phyloP scores from a whole-genome alignment of 1,284 basidiomycete genomes.

The Quambalaria eucalypti region DNA sequence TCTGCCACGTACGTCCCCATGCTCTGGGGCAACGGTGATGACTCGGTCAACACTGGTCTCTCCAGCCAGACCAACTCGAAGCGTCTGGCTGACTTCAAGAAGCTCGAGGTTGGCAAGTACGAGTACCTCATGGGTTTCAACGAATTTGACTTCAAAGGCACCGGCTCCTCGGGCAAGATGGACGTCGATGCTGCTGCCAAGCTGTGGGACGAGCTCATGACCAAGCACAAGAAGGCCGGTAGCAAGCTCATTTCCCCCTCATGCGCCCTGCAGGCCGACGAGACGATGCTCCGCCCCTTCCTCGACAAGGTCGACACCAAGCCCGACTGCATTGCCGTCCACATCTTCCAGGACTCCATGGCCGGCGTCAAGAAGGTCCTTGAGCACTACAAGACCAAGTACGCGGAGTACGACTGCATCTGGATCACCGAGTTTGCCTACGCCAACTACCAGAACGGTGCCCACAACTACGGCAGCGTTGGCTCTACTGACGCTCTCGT shows the following conservation, averaged over 20 bases:
- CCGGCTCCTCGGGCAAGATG: slow-evolving; percentile 25
- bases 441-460: slow-evolving; percentile 23
- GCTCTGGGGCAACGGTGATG: slow-evolving; percentile 34
- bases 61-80: background rate
- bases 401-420: slow-evolving; percentile 18
- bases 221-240: slow-evolving; percentile 19
- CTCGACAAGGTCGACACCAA: slow-evolving; percentile 18
- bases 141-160: slow-evolving; percentile 26
- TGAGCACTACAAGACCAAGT: slow-evolving; percentile 22
- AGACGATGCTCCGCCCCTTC: slow-evolving; percentile 23
- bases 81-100: slow-evolving; percentile 27
- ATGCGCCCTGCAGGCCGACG: slow-evolving; percentile 31
- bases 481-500: slow-evolving; percentile 18
- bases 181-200: slow-evolving; percentile 12
- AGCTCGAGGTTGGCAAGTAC: slow-evolving; percentile 14
- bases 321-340: slow-evolving; percentile 33
- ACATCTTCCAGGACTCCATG: slow-evolving; percentile 35
- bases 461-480: slow-evolving; percentile 20
- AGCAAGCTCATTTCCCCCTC: slow-evolving; percentile 26
- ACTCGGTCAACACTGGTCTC: slow-evolving; percentile 6
- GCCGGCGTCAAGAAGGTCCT: slow-evolving; percentile 22
- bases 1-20: slow-evolving; percentile 13
- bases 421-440: slow-evolving; percentile 30
- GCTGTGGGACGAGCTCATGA: slow-evolving; percentile 29
- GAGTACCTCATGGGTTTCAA: slow-evolving; percentile 41